Evolutionary conservation across 805 yeast species (phyloP).

Genomic region (Brettanomyces naardenensis): DNA sequence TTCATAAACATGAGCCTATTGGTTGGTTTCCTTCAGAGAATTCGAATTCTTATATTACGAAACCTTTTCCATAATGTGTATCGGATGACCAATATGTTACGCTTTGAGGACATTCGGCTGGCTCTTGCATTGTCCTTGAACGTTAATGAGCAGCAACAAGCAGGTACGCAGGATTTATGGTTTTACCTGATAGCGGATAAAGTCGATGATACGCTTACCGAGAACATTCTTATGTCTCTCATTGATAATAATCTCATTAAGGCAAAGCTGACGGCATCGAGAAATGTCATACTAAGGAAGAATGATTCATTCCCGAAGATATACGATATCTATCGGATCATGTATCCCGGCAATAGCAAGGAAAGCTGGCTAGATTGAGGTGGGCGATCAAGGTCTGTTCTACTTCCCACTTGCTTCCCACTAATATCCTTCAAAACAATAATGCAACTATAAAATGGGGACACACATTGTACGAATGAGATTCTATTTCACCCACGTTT

Average conservation of each 20-base stretch:
- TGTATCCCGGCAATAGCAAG: conserved; percentile 14
- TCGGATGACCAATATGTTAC: conserved; percentile 10
- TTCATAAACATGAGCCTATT: conserved; percentile 31
- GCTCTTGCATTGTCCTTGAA: conserved; percentile 21
- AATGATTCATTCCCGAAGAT: conserved; percentile 23
- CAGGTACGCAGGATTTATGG: conserved; percentile 10
- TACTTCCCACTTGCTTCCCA: background rate
- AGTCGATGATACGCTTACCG: conserved; percentile 35
- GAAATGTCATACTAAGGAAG: conserved; percentile 22
- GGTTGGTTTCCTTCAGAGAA: conserved; percentile 37
- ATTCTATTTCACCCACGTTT: too few species aligned
- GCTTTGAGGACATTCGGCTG: conserved; percentile 14
- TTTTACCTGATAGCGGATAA: conserved; percentile 12
- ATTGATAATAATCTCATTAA: conserved; percentile 46
- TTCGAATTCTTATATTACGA: conserved; percentile 36
- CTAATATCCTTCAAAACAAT: background rate
- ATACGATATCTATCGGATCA: conserved; percentile 12
- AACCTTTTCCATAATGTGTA: conserved; percentile 28
- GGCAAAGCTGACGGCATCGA: conserved; percentile 35
- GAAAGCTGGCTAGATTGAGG: conserved; percentile 25
- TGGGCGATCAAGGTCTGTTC: too few species aligned
- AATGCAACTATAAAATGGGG: too few species aligned
- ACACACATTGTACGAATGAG: too few species aligned
- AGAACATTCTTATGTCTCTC: conserved; percentile 42
- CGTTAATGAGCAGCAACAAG: background rate